Evolutionary conservation across 2,329 filamentous ascomycete species (phyloP).

Genomic region (Ophiostoma himal-ulmi): DNA sequence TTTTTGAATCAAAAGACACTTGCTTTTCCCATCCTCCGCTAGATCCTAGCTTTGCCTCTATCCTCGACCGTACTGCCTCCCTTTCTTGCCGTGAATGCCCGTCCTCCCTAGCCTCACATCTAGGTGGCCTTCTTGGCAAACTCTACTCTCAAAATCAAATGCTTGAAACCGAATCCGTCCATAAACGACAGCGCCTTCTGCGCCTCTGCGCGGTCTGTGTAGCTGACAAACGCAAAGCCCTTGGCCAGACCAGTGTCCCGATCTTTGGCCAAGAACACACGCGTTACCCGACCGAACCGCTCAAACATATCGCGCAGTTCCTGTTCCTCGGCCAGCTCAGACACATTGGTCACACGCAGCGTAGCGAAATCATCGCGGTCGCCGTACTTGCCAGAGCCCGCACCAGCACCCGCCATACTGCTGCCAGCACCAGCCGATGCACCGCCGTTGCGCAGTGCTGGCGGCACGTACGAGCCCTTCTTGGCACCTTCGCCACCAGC

Average conservation of each 20-base stretch:
- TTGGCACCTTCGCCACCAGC: slow-evolving; percentile 54
- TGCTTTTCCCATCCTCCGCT: slow-evolving; percentile 10
- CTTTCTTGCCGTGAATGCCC: neutral
- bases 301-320: slow-evolving; percentile 98
- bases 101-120: neutral
- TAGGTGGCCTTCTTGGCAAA: slow-evolving; percentile 69
- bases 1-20: neutral
- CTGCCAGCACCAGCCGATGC: slow-evolving; percentile 52
- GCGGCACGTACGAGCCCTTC: slow-evolving; percentile 86
- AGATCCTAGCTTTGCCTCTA: neutral
- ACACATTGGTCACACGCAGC: slow-evolving; percentile 95
- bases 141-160: slow-evolving; percentile 80
- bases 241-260: slow-evolving; percentile 93
- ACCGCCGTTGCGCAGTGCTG: slow-evolving; percentile 83
- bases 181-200: slow-evolving; percentile 66
- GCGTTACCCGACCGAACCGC: slow-evolving; percentile 90
- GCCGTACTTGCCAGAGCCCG: slow-evolving; percentile 63
- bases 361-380: slow-evolving; percentile 96
- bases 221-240: slow-evolving; percentile 98
- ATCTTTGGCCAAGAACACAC: slow-evolving; percentile 97
- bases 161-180: slow-evolving; percentile 89
- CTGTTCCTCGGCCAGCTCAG: slow-evolving; percentile 92
- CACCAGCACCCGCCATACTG: slow-evolving; percentile 53
- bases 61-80: neutral
- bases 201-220: slow-evolving; percentile 82